phyloP scores from a whole-genome alignment of 2,329 filamentous ascomycete genomes.

The Dothistroma septosporum region DNA sequence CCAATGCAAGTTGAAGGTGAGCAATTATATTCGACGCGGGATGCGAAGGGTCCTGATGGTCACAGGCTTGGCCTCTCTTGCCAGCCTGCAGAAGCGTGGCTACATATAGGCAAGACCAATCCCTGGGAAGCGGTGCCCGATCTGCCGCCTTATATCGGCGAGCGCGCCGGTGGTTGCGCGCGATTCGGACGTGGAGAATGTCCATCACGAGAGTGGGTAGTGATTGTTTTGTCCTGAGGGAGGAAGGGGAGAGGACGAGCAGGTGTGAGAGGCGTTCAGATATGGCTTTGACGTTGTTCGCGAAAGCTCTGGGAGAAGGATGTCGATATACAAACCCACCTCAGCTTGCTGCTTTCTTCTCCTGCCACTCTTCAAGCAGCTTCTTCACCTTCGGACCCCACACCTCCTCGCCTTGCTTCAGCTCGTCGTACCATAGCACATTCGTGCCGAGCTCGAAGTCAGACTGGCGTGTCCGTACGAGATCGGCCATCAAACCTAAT shows the following conservation, averaged over 20 bases:
- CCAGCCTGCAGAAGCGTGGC: background rate
- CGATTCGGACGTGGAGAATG: too few relatives aligned
- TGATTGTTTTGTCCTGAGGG: too few relatives aligned
- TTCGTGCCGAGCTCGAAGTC: slow-evolving; percentile 72
- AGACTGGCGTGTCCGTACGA: slow-evolving; percentile 75
- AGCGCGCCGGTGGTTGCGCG: too few relatives aligned
- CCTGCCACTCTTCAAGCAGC: slow-evolving; percentile 46
- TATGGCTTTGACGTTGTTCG: background rate
- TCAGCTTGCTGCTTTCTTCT: background rate
- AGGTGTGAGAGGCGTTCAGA: background rate
- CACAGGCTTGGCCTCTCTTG: background rate
- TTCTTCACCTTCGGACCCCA: slow-evolving; percentile 71
- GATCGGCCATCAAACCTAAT: slow-evolving; percentile 77
- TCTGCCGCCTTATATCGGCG: too few relatives aligned
- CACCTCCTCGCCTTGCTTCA: slow-evolving; percentile 69
- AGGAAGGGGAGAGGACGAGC: too few relatives aligned
- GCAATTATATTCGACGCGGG: background rate
- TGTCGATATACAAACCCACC: background rate
- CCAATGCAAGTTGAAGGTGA: background rate
- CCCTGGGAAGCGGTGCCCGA: too few relatives aligned
- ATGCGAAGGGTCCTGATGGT: background rate
- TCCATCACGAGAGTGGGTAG: too few relatives aligned
- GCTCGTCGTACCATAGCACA: slow-evolving; percentile 72
- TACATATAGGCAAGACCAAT: too few relatives aligned
- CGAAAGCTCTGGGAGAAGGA: background rate